These are phyloP conservation scores for Phytopythium chamaehyphon DNA, from an alignment of 352 stramenopile species.

Conservation along the genomic window DNA sequence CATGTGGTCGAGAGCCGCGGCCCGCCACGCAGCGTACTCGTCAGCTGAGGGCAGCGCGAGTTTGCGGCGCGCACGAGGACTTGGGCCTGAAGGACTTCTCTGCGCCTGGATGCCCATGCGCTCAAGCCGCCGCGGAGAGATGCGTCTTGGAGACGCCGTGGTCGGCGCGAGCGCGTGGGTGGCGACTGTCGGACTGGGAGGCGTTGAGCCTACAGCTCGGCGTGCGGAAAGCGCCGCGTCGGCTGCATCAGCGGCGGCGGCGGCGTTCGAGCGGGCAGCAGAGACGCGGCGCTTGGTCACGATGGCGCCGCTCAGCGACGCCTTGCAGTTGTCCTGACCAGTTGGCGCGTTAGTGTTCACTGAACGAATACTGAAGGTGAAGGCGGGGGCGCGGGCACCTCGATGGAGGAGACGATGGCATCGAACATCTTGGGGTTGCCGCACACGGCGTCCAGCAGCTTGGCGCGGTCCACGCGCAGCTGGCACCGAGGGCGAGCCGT, in stretches of 20 bases:
- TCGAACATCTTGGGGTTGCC: conserved; percentile 60
- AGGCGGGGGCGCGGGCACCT: conserved; percentile 18
- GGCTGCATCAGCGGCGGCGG: neutral
- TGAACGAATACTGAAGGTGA: neutral
- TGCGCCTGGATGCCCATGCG: neutral
- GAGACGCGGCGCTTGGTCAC: conserved; percentile 23
- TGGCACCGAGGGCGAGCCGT: conserved; percentile 7
- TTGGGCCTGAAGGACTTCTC: neutral
- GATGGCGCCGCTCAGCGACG: conserved; percentile 34
- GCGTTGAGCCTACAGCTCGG: neutral
- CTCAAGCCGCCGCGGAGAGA: neutral
- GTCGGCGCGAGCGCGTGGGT: neutral
- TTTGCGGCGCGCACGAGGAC: neutral
- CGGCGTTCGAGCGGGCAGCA: neutral
- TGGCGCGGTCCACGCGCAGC: conserved; percentile 55
- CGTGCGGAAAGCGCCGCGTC: neutral
- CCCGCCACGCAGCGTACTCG: conserved; percentile 7
- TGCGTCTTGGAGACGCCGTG: conserved; percentile 12
- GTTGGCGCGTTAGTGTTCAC: neutral
- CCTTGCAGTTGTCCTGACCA: conserved; percentile 34
- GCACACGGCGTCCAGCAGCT: conserved; percentile 53
- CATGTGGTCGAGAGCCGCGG: conserved; percentile 2
- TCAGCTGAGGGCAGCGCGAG: neutral
- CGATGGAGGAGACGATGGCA: conserved; percentile 63
- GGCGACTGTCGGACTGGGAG: neutral